phyloP scores from a whole-genome alignment of 2,329 filamentous ascomycete genomes.

The Zalaria sp. region DNA sequence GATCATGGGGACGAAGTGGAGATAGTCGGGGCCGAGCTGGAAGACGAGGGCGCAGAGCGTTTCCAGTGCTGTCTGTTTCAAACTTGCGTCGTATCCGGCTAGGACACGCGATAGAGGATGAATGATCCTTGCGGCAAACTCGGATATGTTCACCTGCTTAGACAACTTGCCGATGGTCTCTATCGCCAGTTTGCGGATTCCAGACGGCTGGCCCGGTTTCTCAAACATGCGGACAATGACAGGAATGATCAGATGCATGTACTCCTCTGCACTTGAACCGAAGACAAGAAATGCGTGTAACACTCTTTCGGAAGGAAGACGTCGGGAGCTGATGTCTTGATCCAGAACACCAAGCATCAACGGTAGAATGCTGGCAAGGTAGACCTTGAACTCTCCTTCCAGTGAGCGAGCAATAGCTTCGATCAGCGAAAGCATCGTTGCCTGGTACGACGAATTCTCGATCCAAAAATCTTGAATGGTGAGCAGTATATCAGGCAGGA shows the following conservation, averaged over 20 bases:
- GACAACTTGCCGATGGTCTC: conserved; percentile 92
- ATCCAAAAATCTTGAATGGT: conserved; percentile 88
- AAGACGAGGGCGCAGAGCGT: conserved; percentile 92
- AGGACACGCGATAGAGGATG: conserved; percentile 81
- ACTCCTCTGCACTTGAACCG: conserved; percentile 88
- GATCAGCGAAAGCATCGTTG: conserved; percentile 80
- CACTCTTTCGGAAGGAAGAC: conserved; percentile 76
- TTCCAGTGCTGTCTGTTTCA: conserved; percentile 76
- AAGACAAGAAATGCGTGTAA: conserved; percentile 93
- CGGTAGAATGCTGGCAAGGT: conserved; percentile 75
- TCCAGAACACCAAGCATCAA: conserved; percentile 91
- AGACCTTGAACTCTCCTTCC: conserved; percentile 96
- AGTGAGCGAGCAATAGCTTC: conserved; percentile 88
- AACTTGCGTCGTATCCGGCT: conserved; percentile 52
- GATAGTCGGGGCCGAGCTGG: conserved; percentile 87
- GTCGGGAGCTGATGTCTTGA: conserved; percentile 60
- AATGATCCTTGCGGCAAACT: conserved; percentile 92
- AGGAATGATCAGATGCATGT: conserved; percentile 97
- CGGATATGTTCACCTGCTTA: conserved; percentile 90
- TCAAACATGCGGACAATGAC: conserved; percentile 92
- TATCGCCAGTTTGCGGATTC: conserved; percentile 75
- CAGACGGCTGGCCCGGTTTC: conserved; percentile 64
- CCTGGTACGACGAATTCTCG: conserved; percentile 63
- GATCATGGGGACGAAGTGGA: conserved; percentile 86
- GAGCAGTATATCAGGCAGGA: conserved; percentile 71